Evolutionary conservation across 1,139 yeast species (phyloP).

Genomic region (Zygoascus meyerae): DNA sequence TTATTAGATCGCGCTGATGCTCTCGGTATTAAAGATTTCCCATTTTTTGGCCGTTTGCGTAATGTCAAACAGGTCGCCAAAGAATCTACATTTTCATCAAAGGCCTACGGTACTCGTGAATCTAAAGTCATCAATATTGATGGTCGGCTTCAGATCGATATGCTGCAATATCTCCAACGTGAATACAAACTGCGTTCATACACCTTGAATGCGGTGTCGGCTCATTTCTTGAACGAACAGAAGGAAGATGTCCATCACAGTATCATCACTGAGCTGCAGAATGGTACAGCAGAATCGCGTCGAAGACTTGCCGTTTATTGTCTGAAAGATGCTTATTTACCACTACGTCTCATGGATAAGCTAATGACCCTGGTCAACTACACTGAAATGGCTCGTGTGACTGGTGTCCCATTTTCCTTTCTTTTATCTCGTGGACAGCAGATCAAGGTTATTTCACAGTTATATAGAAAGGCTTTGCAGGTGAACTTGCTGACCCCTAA

Average conservation of each 20-base stretch:
- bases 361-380: slow-evolving; percentile 95
- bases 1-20: slow-evolving; percentile 81
- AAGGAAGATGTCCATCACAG: slow-evolving; percentile 98
- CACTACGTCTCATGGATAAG: slow-evolving; percentile 79
- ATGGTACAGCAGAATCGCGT: slow-evolving; percentile 88
- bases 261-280: slow-evolving; percentile 88
- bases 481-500: slow-evolving; percentile 88
- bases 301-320: slow-evolving; percentile 95
- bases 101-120: slow-evolving; percentile 95
- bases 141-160: slow-evolving; percentile 92
- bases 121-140: slow-evolving; percentile 88
- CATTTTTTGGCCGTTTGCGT: slow-evolving; percentile 77
- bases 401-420: slow-evolving; percentile 96
- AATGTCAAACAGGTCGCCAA: slow-evolving; percentile 67
- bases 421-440: slow-evolving; percentile 91
- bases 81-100: slow-evolving; percentile 82
- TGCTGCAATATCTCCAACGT: slow-evolving; percentile 87
- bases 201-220: slow-evolving; percentile 91
- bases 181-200: slow-evolving; percentile 93
- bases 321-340: slow-evolving; percentile 91
- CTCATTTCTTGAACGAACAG: slow-evolving; percentile 90
- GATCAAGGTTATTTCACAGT: slow-evolving; percentile 91
- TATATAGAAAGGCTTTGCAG: slow-evolving; percentile 84
- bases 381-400: slow-evolving; percentile 99
- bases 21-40: slow-evolving; percentile 60